These are phyloP conservation scores for Forsythia suspensa DNA, from an alignment of 257 asterid species.

Conservation along the genomic window DNA sequence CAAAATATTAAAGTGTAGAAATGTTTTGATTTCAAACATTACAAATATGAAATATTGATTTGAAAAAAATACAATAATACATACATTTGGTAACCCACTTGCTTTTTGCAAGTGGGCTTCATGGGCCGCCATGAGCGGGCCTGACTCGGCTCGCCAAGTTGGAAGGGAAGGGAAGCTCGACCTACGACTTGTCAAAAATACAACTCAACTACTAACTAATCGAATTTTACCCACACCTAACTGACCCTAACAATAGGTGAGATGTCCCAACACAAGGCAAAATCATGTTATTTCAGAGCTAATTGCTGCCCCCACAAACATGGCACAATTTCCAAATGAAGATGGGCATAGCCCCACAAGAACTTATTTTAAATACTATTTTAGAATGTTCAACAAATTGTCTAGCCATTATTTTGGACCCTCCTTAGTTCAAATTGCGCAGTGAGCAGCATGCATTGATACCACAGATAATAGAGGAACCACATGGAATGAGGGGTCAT, in stretches of 20 bases:
- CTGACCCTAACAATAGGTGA: neutral
- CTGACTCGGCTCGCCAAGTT: too few relatives aligned
- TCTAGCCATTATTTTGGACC: conserved; percentile 1
- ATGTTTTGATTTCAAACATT: too few relatives aligned
- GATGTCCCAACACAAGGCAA: conserved; percentile 30
- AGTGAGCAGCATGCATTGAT: neutral
- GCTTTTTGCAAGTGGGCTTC: too few relatives aligned
- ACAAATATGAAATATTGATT: too few relatives aligned
- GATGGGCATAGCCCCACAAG: conserved; percentile 30
- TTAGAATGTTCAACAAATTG: neutral
- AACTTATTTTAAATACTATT: neutral
- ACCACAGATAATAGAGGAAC: conserved; percentile 28
- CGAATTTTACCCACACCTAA: too few relatives aligned
- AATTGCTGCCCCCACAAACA: conserved; percentile 23
- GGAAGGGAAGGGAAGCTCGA: too few relatives aligned
- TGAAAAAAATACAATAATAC: too few relatives aligned
- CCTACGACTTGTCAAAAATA: too few relatives aligned
- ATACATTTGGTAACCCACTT: too few relatives aligned
- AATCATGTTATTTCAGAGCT: conserved; percentile 27
- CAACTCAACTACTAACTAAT: too few relatives aligned
- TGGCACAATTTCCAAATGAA: conserved; percentile 21
- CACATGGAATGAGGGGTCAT: conserved; percentile 38
- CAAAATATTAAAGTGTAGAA: too few relatives aligned
- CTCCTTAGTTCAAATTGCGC: neutral
- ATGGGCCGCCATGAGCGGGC: too few relatives aligned